Base-by-base conservation (phyloP, 192 early-diverging fungal species). In the Gonapodya prolifera region DNA sequence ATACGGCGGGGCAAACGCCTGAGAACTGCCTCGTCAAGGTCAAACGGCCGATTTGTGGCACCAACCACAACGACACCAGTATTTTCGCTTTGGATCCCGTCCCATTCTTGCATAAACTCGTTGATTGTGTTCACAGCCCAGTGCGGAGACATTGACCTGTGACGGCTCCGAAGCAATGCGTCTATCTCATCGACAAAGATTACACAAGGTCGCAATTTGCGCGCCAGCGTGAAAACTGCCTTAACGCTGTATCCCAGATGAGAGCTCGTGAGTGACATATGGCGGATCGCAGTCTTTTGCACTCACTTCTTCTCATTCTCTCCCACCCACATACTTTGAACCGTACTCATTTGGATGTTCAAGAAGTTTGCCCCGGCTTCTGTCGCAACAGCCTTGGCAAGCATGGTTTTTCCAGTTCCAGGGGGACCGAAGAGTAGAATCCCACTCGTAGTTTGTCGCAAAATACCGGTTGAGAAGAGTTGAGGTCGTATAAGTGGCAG, bases 21-120 rank as follows among this genome's bases (percentile, higher is more conserved):
- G 83, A 99, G 80, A 32, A 98, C 94, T 0, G 97, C 97, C 83
- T 99, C 97, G 79, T 99, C 97, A 76, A 99, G 83, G 79, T 98
- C 96, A 84, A 96, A 98, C 17, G 96, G 96, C 31, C 96, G 85
- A 80, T 99, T 99, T 0, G 97, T 99, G 0, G 96, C 95, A 2
- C 92, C 95, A 88, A 97, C 90, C 16, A 97, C 85, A 77, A 94
- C 89, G 28, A 96, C 88, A 33, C 94, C 91, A 35, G 88, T 81
- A 79, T 95, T 95, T 35, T 89, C 71, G 31, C 71, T 73, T 29
- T 82, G 0, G 87, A 86, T 2, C 1, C 96, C 96, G 78, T 97
- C 96, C 95, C 97, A 99, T 81, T 99, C 96, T 17, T 90, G 88
- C 95, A 98, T 98, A 77, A 99, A 96, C 83, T 98, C 94, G 75